Conservation (phyloP, 164 flowering plant species). For the Piper betle region DNA sequence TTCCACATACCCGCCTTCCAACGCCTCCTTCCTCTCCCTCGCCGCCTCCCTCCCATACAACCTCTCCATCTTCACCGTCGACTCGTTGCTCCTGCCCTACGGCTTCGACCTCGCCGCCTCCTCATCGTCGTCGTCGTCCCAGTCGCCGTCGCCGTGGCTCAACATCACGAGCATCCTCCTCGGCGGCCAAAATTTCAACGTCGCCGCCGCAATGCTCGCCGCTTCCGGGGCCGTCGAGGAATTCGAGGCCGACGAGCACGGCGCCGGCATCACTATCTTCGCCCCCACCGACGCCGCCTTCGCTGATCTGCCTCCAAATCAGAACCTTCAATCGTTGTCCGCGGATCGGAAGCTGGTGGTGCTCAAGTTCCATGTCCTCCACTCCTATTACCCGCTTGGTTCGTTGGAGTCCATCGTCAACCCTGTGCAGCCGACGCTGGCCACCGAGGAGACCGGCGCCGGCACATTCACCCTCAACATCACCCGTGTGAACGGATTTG, state of each 20-base stretch:
- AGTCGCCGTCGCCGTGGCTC: slow-evolving; percentile 36
- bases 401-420: slow-evolving; percentile 74
- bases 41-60: slow-evolving; percentile 55
- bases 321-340: slow-evolving; percentile 45
- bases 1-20: slow-evolving; percentile 29
- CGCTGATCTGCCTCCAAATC: slow-evolving; percentile 35
- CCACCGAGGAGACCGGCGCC: slow-evolving; percentile 76
- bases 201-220: slow-evolving; percentile 62
- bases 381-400: slow-evolving; percentile 82
- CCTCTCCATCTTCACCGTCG: slow-evolving; percentile 40
- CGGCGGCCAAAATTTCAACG: slow-evolving; percentile 61
- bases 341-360: slow-evolving; percentile 61
- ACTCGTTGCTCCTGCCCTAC: slow-evolving; percentile 46
- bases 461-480: slow-evolving; percentile 72
- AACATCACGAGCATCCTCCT: slow-evolving; percentile 59
- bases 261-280: slow-evolving; percentile 78
- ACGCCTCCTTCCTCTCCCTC: slow-evolving; percentile 40
- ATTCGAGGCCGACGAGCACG: slow-evolving; percentile 63
- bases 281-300: slow-evolving; percentile 76
- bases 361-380: slow-evolving; percentile 63
- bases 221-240: slow-evolving; percentile 77
- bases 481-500: slow-evolving; percentile 57
- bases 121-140: slow-evolving; percentile 18
- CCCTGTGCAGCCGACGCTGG: slow-evolving; percentile 83
- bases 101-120: slow-evolving; percentile 50